Evolutionary conservation across 305 asterid genomes (phyloP).

Genomic region (Stenogyne calaminthoides): DNA sequence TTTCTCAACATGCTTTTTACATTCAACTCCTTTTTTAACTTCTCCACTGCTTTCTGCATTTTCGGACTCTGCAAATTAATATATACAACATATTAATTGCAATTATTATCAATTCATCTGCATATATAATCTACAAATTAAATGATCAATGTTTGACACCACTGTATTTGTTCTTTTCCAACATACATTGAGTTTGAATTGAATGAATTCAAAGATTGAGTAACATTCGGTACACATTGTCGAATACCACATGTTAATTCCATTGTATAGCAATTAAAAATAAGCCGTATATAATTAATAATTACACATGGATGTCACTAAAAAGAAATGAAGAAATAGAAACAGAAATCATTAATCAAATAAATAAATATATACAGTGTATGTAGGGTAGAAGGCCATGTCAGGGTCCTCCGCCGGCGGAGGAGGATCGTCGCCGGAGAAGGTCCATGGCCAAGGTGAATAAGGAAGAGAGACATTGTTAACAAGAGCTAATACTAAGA

Average conservation of each 20-base stretch:
- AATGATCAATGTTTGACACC: no score
- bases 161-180: no score
- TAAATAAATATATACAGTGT: constrained; percentile 37
- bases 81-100: no score
- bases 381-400: constrained; percentile 50
- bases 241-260: no score
- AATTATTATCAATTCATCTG: no score
- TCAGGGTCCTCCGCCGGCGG: constrained; percentile 18
- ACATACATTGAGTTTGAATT: no score
- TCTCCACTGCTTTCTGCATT: constrained; percentile 50
- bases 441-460: constrained; percentile 27
- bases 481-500: constrained; percentile 27
- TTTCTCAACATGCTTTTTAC: constrained; percentile 36
- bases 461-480: constrained; percentile 35
- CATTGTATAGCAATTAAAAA: no score
- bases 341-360: neutral
- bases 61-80: constrained; percentile 56
- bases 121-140: no score
- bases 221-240: no score
- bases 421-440: constrained; percentile 4
- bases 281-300: no score
- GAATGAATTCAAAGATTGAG: no score
- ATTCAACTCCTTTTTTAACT: constrained; percentile 42
- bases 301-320: no score
- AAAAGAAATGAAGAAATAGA: neutral